Base-by-base conservation (phyloP, 352 stramenopile genomes). In the Labyrinthula sp. region DNA sequence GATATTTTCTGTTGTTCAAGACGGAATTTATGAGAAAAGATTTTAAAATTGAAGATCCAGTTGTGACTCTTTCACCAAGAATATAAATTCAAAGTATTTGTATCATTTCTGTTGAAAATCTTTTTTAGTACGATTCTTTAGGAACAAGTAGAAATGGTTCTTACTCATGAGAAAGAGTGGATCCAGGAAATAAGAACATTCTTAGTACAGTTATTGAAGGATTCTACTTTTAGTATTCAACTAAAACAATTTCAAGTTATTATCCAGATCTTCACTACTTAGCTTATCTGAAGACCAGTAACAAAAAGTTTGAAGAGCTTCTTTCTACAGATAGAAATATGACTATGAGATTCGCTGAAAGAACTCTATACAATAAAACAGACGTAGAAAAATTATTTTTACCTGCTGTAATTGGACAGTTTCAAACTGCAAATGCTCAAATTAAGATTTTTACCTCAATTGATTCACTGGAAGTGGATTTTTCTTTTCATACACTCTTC, bases 241-340 rank as follows among this genome's bases (percentile, higher is more conserved):
- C 28, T 12, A 7, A 12, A 8, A 35, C 18, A 12, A 50, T n/a
- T 14, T 9, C 20, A 0, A 23, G 43, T n/a, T 52, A 47, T 35
- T 52, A 45, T 34, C 43, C 43, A 15, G 43, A 25, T 35, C 28
- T 52, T 4, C 33, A 47, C 34, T 52, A 21, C 25, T 38, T 35
- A 14, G 15, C 47, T 14, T 48, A 49, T 36, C 14, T n/a, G 10
- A 17, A 48, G 30, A 33, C 28, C 12, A 15, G 12, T 12, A 33
- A 17, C n/a, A 30, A 21, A 7, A 15, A 9, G 38, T n/a, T 48
- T 17, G 43, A 52, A 14, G 5, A 3, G 31, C 34, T 52, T 12
- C 43, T 35, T 7, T 21, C 43, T 14, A 9, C 30, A 7, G 6
- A 23, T 5, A 27, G n/a, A 3, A n/a, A 5, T 4, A 52, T 52